Percentiles rank a stretch among this genome's conserved stretches.
Conservation (phyloP, 2,329 filamentous ascomycete genomes). For the Stachybotrys elegans region DNA sequence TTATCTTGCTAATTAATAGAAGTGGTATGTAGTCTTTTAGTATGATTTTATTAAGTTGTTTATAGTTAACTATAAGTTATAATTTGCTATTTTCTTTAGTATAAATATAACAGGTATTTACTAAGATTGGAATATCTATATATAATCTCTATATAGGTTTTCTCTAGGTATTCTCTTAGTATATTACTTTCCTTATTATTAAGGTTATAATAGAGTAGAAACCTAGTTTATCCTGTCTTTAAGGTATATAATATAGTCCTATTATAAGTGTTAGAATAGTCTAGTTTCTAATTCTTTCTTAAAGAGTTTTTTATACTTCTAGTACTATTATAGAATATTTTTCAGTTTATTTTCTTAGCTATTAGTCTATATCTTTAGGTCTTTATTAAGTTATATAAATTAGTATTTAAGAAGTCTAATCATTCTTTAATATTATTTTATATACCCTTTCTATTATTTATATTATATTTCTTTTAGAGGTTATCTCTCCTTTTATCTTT, state of each 20-base stretch:
- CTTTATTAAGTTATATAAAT: too few relatives aligned
- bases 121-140: slow-evolving; percentile 6
- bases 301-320: slow-evolving; percentile 11
- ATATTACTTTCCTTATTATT: slow-evolving; percentile 7
- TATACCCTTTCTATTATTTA: too few relatives aligned
- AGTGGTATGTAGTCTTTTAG: slow-evolving; percentile 19
- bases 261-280: slow-evolving; percentile 7
- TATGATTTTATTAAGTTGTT: slow-evolving; percentile 17
- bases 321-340: slow-evolving; percentile 10
- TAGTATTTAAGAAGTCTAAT: too few relatives aligned
- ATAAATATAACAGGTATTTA: slow-evolving; percentile 13
- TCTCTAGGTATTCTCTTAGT: slow-evolving; percentile 4
- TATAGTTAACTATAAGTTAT: slow-evolving; percentile 19
- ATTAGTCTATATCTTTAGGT: neutral
- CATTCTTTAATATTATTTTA: too few relatives aligned
- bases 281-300: slow-evolving; percentile 9
- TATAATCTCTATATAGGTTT: slow-evolving; percentile 12
- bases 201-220: slow-evolving; percentile 7
- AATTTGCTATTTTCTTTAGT: slow-evolving; percentile 15
- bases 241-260: slow-evolving; percentile 8
- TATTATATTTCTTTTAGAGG: too few relatives aligned
- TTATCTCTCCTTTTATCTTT: too few relatives aligned
- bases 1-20: slow-evolving; percentile 18
- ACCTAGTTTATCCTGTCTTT: neutral
- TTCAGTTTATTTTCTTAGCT: slow-evolving; percentile 5